Conservation (phyloP, 1,284 basidiomycete genomes). For the Heterobasidion parviporum region DNA sequence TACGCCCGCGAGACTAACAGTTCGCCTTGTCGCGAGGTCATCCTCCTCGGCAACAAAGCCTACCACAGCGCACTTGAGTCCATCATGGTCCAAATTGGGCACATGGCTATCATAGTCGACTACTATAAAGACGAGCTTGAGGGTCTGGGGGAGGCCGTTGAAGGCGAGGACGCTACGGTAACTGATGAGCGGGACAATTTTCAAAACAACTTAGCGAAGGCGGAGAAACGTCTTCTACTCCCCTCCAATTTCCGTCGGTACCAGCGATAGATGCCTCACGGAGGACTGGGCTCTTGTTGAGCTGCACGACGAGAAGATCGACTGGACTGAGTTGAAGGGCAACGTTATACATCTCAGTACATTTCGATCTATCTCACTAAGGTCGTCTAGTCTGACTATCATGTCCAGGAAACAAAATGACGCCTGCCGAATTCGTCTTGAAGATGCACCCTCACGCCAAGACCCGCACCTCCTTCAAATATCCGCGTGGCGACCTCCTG, state of each 20-base stretch:
- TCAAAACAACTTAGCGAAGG: slow-evolving; percentile 14
- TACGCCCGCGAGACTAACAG: slow-evolving; percentile 9
- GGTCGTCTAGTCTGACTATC: too few species aligned
- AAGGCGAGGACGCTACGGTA: slow-evolving; percentile 14
- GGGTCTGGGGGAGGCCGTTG: slow-evolving; percentile 16
- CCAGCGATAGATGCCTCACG: slow-evolving; percentile 15
- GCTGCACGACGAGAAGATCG: slow-evolving; percentile 19
- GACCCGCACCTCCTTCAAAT: slow-evolving; percentile 3
- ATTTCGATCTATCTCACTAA: slow-evolving; percentile 4
- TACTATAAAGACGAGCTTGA: slow-evolving; percentile 14
- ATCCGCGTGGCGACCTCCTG: slow-evolving; percentile 21
- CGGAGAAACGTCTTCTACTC: slow-evolving; percentile 23
- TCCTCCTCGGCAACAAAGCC: slow-evolving; percentile 23
- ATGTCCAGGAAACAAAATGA: background rate
- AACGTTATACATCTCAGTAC: slow-evolving; percentile 26
- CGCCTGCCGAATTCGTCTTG: background rate
- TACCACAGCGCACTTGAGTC: slow-evolving; percentile 20
- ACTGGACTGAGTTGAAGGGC: slow-evolving; percentile 21
- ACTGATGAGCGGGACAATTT: slow-evolving; percentile 19
- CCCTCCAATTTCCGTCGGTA: slow-evolving; percentile 17
- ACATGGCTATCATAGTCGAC: slow-evolving; percentile 15
- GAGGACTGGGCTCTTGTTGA: slow-evolving; percentile 25
- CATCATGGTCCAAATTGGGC: slow-evolving; percentile 23
- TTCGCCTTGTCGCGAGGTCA: slow-evolving; percentile 24
- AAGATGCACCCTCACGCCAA: background rate